Evolutionary conservation across 2,329 filamentous ascomycete species (phyloP).

Genomic region (Xylaria sp.): DNA sequence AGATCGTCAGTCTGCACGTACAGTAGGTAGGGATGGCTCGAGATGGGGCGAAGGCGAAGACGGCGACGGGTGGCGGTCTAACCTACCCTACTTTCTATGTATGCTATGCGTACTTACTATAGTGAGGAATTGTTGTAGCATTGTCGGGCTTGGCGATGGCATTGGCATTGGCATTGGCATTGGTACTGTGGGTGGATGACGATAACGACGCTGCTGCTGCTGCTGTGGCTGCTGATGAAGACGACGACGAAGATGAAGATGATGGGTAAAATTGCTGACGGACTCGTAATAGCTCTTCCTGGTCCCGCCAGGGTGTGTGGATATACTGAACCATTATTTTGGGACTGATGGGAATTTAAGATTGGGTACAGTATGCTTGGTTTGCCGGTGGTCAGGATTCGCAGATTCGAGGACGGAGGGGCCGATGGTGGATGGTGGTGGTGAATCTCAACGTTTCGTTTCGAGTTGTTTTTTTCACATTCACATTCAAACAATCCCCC

Average conservation of each 20-base stretch:
- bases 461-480: not conserved
- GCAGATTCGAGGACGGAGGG: conserved; percentile 13
- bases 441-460: conserved; percentile 8
- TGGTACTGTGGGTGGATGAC: conserved; percentile 20
- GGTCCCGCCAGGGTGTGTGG: conserved; percentile 78
- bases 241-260: conserved; percentile 15
- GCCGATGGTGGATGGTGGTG: conserved; percentile 17
- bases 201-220: not conserved
- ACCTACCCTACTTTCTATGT: not conserved
- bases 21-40: not conserved
- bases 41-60: conserved; percentile 27
- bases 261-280: conserved; percentile 71
- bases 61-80: conserved; percentile 7
- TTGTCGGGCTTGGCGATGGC: conserved; percentile 30
- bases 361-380: not conserved
- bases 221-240: not conserved
- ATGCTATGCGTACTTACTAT: conserved; percentile 23
- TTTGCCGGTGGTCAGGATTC: not conserved
- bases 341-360: conserved; percentile 18
- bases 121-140: conserved; percentile 14
- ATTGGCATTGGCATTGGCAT: conserved; percentile 4
- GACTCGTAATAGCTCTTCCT: conserved; percentile 72
- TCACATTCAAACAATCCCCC: not conserved
- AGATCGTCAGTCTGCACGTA: conserved; percentile 28
- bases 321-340: conserved; percentile 73